Base-by-base conservation (phyloP, 306 rosid genomes). In the Clitoria ternatea region DNA sequence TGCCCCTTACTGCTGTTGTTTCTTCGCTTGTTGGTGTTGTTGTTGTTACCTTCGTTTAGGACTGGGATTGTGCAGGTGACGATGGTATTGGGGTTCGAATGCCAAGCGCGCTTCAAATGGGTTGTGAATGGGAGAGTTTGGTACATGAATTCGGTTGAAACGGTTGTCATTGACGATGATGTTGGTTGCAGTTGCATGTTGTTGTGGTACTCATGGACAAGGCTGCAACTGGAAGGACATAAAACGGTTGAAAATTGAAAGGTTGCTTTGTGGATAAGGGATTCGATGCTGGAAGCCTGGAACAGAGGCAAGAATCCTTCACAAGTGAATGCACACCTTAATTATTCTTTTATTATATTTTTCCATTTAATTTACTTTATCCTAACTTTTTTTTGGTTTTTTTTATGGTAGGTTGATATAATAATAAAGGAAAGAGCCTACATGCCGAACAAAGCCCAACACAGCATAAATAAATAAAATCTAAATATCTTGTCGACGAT, bases 141-240 rank as follows among this genome's bases (percentile, higher is more conserved):
- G 6, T 85, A 81, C 59, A 88, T 75, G 35, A 92, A 76, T 72
- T 90, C 90, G 3, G 90, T 64, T 37, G 91, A 86, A 70, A 90
- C 69, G 62, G 82, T 86, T 17, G 86, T 71, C 97, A 85, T 88
- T 56, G 74, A 77, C 27, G 11, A 43, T 8, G 80, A 49, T 7
- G 55, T 72, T n/a, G 20, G 63, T 45, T 55, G 60, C 36, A 50
- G 37, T 37, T 42, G 7, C 3, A 22, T 20, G 13, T 40, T 20
- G 13, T 40, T 80, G 33, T 32, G 48, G 37, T 7, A 23, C 15
- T 76, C 84, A 80, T 73, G 73, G 77, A 56, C 33, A 59, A 42
- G 30, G n/a, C n/a, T n/a, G n/a, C n/a, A n/a, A n/a, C n/a, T n/a
- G n/a, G n/a, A n/a, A n/a, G n/a, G n/a, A n/a, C n/a, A n/a, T n/a